Conservation (phyloP, 345 rosid species). For the Boechera stricta region DNA sequence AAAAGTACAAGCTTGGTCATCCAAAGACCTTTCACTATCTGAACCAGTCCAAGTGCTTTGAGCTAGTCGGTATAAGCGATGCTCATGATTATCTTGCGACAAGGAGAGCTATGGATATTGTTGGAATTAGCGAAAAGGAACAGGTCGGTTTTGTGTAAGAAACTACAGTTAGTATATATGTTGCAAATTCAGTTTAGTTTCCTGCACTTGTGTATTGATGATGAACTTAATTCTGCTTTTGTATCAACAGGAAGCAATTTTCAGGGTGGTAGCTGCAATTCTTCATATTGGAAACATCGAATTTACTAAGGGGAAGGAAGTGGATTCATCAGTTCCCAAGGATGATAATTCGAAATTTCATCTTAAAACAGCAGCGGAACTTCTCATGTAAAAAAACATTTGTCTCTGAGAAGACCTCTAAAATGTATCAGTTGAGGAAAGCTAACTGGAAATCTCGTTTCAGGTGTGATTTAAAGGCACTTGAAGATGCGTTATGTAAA, state of each 20-base stretch:
- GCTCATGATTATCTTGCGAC: slow-evolving; percentile 94
- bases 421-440: slow-evolving; percentile 14
- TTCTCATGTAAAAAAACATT: slow-evolving; percentile 63
- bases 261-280: slow-evolving; percentile 89
- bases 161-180: not conserved
- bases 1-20: slow-evolving; percentile 71
- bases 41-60: slow-evolving; percentile 85
- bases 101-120: slow-evolving; percentile 93
- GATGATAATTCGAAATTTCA: slow-evolving; percentile 81
- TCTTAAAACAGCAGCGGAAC: slow-evolving; percentile 79
- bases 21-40: slow-evolving; percentile 87
- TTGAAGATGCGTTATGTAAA: slow-evolving; percentile 94
- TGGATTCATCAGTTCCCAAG: slow-evolving; percentile 85
- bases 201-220: slow-evolving; percentile 13
- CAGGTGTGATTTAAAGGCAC: slow-evolving; percentile 76
- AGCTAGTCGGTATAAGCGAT: slow-evolving; percentile 85
- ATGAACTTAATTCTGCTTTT: slow-evolving; percentile 33
- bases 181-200: not conserved
- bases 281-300: slow-evolving; percentile 88
- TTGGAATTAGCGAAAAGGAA: slow-evolving; percentile 84
- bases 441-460: slow-evolving; percentile 31
- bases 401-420: slow-evolving; percentile 5
- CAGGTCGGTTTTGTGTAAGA: slow-evolving; percentile 56
- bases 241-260: slow-evolving; percentile 78
- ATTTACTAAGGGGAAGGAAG: slow-evolving; percentile 83